Evolutionary conservation across 345 rosid species (phyloP), one percentile per base, ranked within the genome.

Genomic region (Brassica cretica): DNA sequence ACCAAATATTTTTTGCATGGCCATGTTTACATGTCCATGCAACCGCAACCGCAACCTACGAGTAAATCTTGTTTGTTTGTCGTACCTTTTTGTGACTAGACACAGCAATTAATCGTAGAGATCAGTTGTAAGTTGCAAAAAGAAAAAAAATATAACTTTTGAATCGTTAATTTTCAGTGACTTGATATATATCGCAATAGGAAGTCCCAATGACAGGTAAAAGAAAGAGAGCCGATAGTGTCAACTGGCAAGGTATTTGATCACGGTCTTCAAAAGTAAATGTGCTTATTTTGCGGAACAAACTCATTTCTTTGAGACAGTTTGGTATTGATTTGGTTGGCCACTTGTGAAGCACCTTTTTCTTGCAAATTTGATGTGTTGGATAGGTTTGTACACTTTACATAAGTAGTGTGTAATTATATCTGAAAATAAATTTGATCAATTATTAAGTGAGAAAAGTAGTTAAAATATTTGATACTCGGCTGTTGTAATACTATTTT

Each of bases 281-380:
- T 59, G 30, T 58, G n/a, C 64, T 21, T 8, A 58, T 0, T 9
- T 59, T 10, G 64, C 64, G n/a, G n/a, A 59, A 21, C 16, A 25
- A 60, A 12, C n/a, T 25, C 9, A 25, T 5, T 25, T 25, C 14
- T 5, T 11, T n/a, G 35, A 25, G 16, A 61, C 64, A 61, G 2
- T 27, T 61, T 61, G 61, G 68, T 68, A 2, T 0, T 61, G 15
- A 32, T 62, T 76, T n/a, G 56, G 70, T 49, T 76, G 80, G 74
- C 70, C 69, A 69, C 10, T 69, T 46, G 70, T 51, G 30, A 5
- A 49, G 16, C 2, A 5, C 19, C 63, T 76, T 76, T 25, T 29
- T 14, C 66, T 24, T 37, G 69, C 70, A 53, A 25, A 32, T 68
- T 58, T 67, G 44, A 21, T 64, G 24, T 33, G 25, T 49, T 68